These are phyloP conservation scores for button mushroom (Agaricus bisporus) DNA, from an alignment of 768 basidiomycete genomes.

Conservation along the genomic window DNA sequence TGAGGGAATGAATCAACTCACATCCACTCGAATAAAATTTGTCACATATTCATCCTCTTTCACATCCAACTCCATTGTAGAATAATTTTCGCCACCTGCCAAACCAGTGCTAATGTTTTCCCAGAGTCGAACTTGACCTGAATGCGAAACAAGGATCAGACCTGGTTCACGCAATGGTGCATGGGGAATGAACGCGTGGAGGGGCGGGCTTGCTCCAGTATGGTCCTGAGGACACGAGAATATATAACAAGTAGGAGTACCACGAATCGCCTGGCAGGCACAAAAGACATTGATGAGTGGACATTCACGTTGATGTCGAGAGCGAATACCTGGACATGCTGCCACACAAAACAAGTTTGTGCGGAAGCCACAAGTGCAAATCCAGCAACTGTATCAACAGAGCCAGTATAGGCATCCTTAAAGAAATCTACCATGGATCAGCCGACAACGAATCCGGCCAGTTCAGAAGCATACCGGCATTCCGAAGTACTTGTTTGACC, in stretches of 20 bases:
- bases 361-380: constrained; percentile 69
- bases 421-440: constrained; percentile 49
- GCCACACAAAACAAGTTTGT: constrained; percentile 80
- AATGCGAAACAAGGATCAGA: constrained; percentile 66
- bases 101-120: constrained; percentile 80
- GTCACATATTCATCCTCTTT: constrained; percentile 54
- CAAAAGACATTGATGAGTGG: constrained; percentile 1
- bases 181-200: constrained; percentile 65
- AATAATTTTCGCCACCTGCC: constrained; percentile 69
- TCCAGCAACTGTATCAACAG: constrained; percentile 65
- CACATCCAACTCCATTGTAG: constrained; percentile 42
- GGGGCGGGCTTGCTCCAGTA: constrained; percentile 33
- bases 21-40: constrained; percentile 59
- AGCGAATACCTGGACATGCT: constrained; percentile 54
- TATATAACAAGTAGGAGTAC: constrained; percentile 78
- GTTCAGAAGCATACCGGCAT: constrained; percentile 43
- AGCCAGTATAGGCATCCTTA: constrained; percentile 60
- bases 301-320: background rate
- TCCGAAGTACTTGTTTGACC: constrained; percentile 64
- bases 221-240: constrained; percentile 60
- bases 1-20: constrained; percentile 26
- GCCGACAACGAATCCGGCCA: background rate
- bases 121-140: constrained; percentile 81
- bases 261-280: constrained; percentile 45
- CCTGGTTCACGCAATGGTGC: constrained; percentile 76